Conservation (phyloP, 352 stramenopile species). For the Plasmopara halstedii region DNA sequence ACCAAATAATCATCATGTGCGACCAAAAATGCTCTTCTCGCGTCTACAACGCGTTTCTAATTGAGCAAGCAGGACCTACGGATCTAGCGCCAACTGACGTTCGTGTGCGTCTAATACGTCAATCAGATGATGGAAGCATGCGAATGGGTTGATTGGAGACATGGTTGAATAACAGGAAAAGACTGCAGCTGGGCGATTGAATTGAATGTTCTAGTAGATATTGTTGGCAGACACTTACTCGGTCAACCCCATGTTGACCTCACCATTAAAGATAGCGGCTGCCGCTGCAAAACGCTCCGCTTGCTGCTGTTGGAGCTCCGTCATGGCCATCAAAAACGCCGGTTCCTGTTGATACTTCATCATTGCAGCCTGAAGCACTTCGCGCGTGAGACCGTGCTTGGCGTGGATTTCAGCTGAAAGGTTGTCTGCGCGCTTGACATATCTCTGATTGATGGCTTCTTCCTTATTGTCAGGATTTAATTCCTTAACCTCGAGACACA, state of each 20-base stretch:
- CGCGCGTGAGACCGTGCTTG: slow-evolving; percentile 80
- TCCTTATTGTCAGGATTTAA: slow-evolving; percentile 86
- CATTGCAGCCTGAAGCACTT: slow-evolving; percentile 85
- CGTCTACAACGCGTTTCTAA: slow-evolving; percentile 14
- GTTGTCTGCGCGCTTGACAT: slow-evolving; percentile 82
- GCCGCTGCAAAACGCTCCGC: slow-evolving; percentile 75
- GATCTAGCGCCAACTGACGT: too few relatives aligned
- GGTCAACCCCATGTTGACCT: slow-evolving; percentile 85
- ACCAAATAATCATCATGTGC: slow-evolving; percentile 11
- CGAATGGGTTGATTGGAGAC: slow-evolving; percentile 15
- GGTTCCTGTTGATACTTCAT: slow-evolving; percentile 89
- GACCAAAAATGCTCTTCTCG: slow-evolving; percentile 17
- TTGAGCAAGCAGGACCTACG: too few relatives aligned
- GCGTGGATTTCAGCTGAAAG: slow-evolving; percentile 81
- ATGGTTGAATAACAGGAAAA: slow-evolving; percentile 6
- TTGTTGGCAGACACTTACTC: slow-evolving; percentile 43
- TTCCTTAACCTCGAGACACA: slow-evolving; percentile 84
- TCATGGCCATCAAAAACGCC: slow-evolving; percentile 82
- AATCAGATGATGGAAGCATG: slow-evolving; percentile 5
- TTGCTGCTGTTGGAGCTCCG: slow-evolving; percentile 81
- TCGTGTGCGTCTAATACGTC: too few relatives aligned
- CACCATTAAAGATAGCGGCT: slow-evolving; percentile 80
- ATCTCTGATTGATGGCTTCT: slow-evolving; percentile 85
- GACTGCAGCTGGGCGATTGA: slow-evolving; percentile 13
- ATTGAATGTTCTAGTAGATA: slow-evolving; percentile 37